phyloP scores from a whole-genome alignment of 2,329 filamentous ascomycete species.

The Colletotrichum eleusines region DNA sequence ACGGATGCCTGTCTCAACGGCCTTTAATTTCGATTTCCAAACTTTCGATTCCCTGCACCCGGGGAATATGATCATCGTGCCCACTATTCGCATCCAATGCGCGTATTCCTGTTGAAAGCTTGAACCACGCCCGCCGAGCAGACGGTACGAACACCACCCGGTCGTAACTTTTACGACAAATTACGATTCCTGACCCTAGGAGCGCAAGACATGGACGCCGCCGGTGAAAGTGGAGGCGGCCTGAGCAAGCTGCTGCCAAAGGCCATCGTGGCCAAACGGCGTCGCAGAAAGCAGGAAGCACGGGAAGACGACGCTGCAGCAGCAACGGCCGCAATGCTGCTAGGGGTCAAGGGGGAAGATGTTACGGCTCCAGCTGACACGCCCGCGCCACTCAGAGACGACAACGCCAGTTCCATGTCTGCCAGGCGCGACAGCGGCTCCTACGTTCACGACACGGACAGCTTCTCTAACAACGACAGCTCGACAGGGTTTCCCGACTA shows the following conservation, averaged over 20 bases:
- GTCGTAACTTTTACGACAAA: constrained; percentile 28
- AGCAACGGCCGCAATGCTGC: constrained; percentile 42
- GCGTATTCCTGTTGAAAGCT: constrained; percentile 30
- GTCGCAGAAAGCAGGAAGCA: constrained; percentile 60
- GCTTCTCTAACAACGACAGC: constrained; percentile 13
- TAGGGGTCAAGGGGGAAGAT: constrained; percentile 38
- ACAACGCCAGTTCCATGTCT: constrained; percentile 49
- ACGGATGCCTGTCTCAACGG: constrained; percentile 1
- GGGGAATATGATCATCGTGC: constrained; percentile 23
- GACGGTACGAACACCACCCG: not conserved
- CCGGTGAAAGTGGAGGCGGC: constrained; percentile 33
- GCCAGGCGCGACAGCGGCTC: constrained; percentile 54
- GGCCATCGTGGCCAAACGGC: constrained; percentile 62
- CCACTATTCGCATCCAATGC: constrained; percentile 34
- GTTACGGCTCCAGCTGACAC: constrained; percentile 33
- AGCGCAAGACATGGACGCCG: constrained; percentile 22
- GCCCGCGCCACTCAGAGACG: constrained; percentile 44
- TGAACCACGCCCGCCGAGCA: constrained; percentile 29
- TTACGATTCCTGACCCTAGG: constrained; percentile 14
- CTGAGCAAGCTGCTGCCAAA: constrained; percentile 67
- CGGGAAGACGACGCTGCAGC: constrained; percentile 49
- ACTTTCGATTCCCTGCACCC: constrained; percentile 8
- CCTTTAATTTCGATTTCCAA: constrained; percentile 33
- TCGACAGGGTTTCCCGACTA: constrained; percentile 38
- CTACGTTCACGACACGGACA: constrained; percentile 50